These are phyloP conservation scores for Pyrrhoderma lamaoense DNA, from an alignment of 1,284 basidiomycete genomes.

Conservation along the genomic window DNA sequence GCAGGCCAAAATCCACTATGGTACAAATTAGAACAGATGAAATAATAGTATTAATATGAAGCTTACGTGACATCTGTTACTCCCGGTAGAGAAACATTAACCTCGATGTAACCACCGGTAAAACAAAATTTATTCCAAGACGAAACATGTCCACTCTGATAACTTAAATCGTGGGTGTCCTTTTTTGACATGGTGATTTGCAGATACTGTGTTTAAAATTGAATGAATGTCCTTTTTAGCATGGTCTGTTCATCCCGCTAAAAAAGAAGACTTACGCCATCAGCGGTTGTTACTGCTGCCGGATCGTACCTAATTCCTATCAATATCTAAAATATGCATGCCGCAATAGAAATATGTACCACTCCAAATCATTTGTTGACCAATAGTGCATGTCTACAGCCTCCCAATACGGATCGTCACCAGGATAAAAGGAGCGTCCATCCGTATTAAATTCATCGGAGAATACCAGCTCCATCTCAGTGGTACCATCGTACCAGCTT, in stretches of 20 bases:
- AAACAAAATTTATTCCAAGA: conserved; percentile 61
- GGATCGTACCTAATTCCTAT: conserved; percentile 47
- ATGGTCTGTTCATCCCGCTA: neutral
- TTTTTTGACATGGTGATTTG: conserved; percentile 28
- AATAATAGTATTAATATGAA: neutral
- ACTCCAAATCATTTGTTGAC: conserved; percentile 61
- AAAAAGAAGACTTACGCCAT: conserved; percentile 29
- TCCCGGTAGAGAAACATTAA: conserved; percentile 30
- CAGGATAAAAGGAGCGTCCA: conserved; percentile 62
- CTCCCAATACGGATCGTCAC: conserved; percentile 68
- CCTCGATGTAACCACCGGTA: conserved; percentile 43
- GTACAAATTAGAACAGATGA: neutral
- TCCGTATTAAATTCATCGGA: conserved; percentile 77
- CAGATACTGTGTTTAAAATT: conserved; percentile 2
- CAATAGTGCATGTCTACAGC: conserved; percentile 73
- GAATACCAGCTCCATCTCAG: conserved; percentile 50
- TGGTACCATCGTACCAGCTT: conserved; percentile 17
- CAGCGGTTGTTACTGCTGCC: conserved; percentile 42
- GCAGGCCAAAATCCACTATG: conserved; percentile 39
- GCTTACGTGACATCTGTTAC: conserved; percentile 22
- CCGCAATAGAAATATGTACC: conserved; percentile 31
- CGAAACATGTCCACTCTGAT: conserved; percentile 39
- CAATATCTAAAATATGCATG: neutral
- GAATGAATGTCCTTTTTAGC: neutral
- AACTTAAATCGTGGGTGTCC: conserved; percentile 42